Base-by-base conservation (phyloP, 192 early-diverging fungal genomes). In the Coemansia sp. region DNA sequence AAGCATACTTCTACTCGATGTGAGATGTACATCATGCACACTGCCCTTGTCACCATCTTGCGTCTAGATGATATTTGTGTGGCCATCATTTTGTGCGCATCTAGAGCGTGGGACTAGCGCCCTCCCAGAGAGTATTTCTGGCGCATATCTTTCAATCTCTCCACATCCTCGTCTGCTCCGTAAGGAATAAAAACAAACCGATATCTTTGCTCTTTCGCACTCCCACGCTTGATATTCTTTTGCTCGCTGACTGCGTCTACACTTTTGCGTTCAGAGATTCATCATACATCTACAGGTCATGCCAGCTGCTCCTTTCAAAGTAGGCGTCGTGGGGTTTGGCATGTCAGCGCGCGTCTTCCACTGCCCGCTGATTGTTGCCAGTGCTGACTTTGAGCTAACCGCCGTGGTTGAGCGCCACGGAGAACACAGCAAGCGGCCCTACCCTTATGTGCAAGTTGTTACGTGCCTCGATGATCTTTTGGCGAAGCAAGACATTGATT, bases 311-410 rank as follows among this genome's bases (percentile, higher is more conserved):
- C 43, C 58, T 36, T 77, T 86, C 49, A 86, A 84, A 27, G 85
- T 86, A 47, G 85, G 81, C 41, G 80, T 86, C 21, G 75, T 86
- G 50, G 85, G 83, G 10, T 86, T 83, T 70, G 85, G 85, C 74
- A 83, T 79, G 81, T 74, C 63, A 23, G 63, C 78, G 6, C 54
- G 63, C 41, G 80, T 81, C 15, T 85, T 86, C 70, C 85, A 86
- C 48, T 82, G 82, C 35, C 85, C 85, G 27, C 58, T 86, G 54
- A 77, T 86, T 58, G 64, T 56, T 11, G 60, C 85, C 0, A 80
- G 66, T 26, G 56, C 69, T 32, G 70, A 78, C 19, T 77, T 80
- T 13, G 51, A 83, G 35, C 68, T 87, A 21, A 51, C 65, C 14
- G 75, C 78, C 22, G 76, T 86, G 33, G 81, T 86, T 17, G 81